Percentiles rank a stretch among this genome's conserved stretches.
Evolutionary conservation across 768 basidiomycete species (phyloP).

Genomic region (Amanita jacksonii): DNA sequence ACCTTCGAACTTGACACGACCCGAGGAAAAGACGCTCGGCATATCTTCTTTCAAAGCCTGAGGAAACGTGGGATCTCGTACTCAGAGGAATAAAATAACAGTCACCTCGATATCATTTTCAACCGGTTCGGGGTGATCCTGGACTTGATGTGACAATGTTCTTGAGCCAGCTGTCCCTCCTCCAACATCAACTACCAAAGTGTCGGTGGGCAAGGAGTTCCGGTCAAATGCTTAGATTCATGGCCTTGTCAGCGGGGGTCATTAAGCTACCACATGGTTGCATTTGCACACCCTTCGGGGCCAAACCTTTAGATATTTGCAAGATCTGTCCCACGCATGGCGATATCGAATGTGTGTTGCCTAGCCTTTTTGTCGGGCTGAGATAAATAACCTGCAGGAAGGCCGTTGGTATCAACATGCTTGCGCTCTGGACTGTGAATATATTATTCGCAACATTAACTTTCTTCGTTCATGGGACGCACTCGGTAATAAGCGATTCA

Average conservation of each 20-base stretch:
- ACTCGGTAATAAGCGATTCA: conserved; percentile 1
- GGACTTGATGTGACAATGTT: conserved; percentile 15
- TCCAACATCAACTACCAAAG: conserved; percentile 22
- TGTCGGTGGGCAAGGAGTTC: conserved; percentile 13
- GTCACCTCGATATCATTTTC: conserved; percentile 4
- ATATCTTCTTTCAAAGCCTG: conserved; percentile 9
- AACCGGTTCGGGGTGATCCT: conserved; percentile 15
- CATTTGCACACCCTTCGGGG: conserved; percentile 14
- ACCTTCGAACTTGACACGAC: conserved; percentile 15
- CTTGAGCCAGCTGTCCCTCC: conserved; percentile 18
- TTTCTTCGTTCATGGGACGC: too few relatives aligned
- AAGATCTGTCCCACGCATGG: conserved; percentile 15
- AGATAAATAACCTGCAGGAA: conserved; percentile 16
- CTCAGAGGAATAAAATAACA: too few relatives aligned
- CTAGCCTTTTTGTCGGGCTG: conserved; percentile 16
- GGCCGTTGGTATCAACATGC: conserved; percentile 18
- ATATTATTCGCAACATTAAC: too few relatives aligned
- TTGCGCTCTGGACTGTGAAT: conserved; percentile 19
- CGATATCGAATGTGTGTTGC: conserved; percentile 19
- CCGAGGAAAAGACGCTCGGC: conserved; percentile 12
- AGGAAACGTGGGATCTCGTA: too few relatives aligned
- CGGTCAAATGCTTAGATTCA: conserved; percentile 16
- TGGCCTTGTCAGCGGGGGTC: not conserved
- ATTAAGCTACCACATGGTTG: too few relatives aligned
- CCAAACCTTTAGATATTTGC: conserved; percentile 13